Conservation (phyloP, 140 eudicot species). For the Cichorium intybus region DNA sequence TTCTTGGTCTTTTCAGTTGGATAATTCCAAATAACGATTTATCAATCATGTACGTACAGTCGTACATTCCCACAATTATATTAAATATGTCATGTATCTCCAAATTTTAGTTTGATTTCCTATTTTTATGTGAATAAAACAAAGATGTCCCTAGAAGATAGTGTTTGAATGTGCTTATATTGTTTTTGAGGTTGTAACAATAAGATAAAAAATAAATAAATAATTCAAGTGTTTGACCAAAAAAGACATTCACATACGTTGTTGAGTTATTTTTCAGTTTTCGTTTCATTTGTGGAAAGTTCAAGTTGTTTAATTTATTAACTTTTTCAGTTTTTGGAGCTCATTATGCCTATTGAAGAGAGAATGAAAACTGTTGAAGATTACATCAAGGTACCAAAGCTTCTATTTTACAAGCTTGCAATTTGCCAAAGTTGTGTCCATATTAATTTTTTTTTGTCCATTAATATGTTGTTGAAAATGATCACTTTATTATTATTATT, state of each 20-base stretch:
- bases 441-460: slow-evolving; percentile 15
- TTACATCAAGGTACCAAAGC: slow-evolving; percentile 68
- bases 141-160: too few relatives aligned
- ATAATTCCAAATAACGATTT: not conserved
- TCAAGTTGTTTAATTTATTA: too few relatives aligned
- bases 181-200: not conserved
- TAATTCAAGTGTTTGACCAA: too few relatives aligned
- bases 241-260: not conserved
- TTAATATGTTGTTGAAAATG: slow-evolving; percentile 9
- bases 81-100: not conserved
- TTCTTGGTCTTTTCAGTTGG: not conserved
- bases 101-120: too few relatives aligned
- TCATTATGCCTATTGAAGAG: slow-evolving; percentile 78
- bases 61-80: not conserved
- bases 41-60: not conserved
- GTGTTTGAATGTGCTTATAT: too few relatives aligned
- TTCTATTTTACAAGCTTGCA: not conserved
- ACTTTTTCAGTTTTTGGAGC: slow-evolving; percentile 66
- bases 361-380: slow-evolving; percentile 73
- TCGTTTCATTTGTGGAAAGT: too few relatives aligned
- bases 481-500: not conserved
- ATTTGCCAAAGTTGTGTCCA: too few relatives aligned
- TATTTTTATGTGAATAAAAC: too few relatives aligned
- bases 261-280: not conserved
- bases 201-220: too few relatives aligned